Base-by-base conservation (phyloP, 2,329 filamentous ascomycete genomes). In the Leptosphaerulina australis region DNA sequence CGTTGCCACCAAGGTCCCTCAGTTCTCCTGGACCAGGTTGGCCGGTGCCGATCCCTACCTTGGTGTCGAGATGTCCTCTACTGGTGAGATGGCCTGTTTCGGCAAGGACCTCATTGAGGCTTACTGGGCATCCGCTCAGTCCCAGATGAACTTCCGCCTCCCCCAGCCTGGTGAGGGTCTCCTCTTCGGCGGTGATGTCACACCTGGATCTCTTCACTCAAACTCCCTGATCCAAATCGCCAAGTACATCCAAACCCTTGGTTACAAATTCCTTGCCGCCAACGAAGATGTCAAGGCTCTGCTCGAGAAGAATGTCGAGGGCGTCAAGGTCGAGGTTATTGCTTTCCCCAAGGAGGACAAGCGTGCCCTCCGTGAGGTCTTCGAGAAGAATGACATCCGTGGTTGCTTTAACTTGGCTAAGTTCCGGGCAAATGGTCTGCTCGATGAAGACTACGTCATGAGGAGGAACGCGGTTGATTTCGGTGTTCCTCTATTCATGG, bases 91-190 rank as follows among this genome's bases (percentile, higher is more conserved):
- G 82, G 94, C 94, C 61, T 97, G 94, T 80, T 99, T 99, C 77
- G 94, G 94, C 58, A 96, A 94, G 79, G 83, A 97, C 69, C 84
- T 99, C 9, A 83, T 97, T 39, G 94, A 99, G 74, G 94, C 94
- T 44, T 99, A 99, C 84, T 99, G 94, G 94, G 83, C 92, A 20
- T 95, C 92, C 14, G 81, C 96, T 55, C 94, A 99, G 78, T 94
- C 91, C 15, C 93, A 90, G 66, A 99, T 97, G 93, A 99, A 97
- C 85, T 97, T 97, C 90, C 90, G 92, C 64, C 84, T 97, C 68
- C 94, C 94, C 33, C 88, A 95, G 74, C 90, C 91, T 44, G 94
- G 94, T 60, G 91, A 97, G 81, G 93, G 94, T 78, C 86, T 99
- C 51, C 86, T 99, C 44, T 90, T 99, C 60, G 94, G 94, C 59